Evolutionary conservation across 1,139 yeast species (phyloP), one percentile per base, ranked within the genome.

Genomic region (Protomyces lactucae-debilis): DNA sequence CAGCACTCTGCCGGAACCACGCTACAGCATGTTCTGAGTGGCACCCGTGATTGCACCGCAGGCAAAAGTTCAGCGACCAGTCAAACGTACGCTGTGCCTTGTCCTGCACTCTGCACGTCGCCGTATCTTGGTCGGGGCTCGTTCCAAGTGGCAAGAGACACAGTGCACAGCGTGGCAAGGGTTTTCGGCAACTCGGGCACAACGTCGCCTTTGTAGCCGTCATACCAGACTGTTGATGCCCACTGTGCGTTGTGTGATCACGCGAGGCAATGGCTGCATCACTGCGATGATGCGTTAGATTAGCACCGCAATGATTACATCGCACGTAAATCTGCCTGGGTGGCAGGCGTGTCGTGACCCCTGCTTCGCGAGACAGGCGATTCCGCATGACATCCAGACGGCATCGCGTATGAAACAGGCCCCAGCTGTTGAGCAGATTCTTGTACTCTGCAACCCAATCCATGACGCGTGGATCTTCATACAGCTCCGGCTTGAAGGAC

Each of bases 1-100:
- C 83, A 65, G 82, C 83, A 71, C 92, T 96, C 73, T 86, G 86
- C 21, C 86, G 82, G 73, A 93, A 93, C 98, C 98, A 93, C 72
- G 90, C 96, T 70, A 88, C 91, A 0, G 98, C 97, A 74, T 93
- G 98, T 16, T 87, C 90, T 0, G 96, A 92, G 76, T 93, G 99
- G 81, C 87, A 85, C 0, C 97, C 97, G 72, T 93, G 98, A 73
- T 87, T 89, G 73, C 98, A 93, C 35, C 86, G 84, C 68, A 93
- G 77, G 73, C 99, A 93, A 75, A 90, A 90, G 69, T 95, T 88
- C 69, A 93, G 91, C 65, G 67, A 56, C 21, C 59, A 40, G 23
- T 65, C 68, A 25, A 45, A 52, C 25, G 43, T 21, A 18, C 18
- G 39, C 35, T 32, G 39, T 40, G 55, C 45, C 43, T 37, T 40